Percentiles rank a stretch among this genome's conserved stretches.
Conservation (phyloP, 768 basidiomycete species). For the Auricularia auricula-judae region DNA sequence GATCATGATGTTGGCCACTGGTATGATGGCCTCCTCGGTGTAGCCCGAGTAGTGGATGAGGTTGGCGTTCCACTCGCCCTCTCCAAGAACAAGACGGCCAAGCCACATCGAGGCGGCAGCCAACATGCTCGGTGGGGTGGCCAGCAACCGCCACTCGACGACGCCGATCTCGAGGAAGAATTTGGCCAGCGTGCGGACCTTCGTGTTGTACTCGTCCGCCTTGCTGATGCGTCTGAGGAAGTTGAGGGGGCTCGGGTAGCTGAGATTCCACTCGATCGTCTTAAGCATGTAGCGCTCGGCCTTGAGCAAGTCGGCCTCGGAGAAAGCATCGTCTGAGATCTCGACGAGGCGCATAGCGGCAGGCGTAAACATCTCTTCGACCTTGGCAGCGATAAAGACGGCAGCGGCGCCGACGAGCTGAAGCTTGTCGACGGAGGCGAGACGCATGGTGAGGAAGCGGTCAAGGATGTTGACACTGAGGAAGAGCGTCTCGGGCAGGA, state of each 20-base stretch:
- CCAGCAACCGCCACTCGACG: conserved; percentile 70
- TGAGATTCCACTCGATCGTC: conserved; percentile 76
- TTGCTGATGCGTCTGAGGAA: conserved; percentile 86
- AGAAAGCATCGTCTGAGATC: conserved; percentile 69
- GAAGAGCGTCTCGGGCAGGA: conserved; percentile 87
- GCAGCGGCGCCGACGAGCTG: conserved; percentile 86
- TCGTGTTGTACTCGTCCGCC: conserved; percentile 82
- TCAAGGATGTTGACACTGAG: conserved; percentile 75
- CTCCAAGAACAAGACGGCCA: conserved; percentile 65
- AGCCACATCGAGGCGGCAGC: conserved; percentile 85
- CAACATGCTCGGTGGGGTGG: conserved; percentile 61
- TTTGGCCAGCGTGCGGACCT: conserved; percentile 79
- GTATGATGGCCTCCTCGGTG: conserved; percentile 65
- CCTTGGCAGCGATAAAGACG: conserved; percentile 83
- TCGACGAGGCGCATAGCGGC: conserved; percentile 69
- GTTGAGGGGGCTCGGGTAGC: conserved; percentile 80
- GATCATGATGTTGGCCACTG: conserved; percentile 77
- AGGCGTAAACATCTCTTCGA: conserved; percentile 86
- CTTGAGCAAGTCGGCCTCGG: conserved; percentile 69
- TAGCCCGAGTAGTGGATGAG: conserved; percentile 83
- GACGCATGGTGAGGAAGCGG: conserved; percentile 54
- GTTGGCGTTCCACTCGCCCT: conserved; percentile 77
- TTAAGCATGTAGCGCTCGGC: conserved; percentile 85
- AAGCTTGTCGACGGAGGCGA: conserved; percentile 71
- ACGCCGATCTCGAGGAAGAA: conserved; percentile 82